Evolutionary conservation across 805 yeast genomes (phyloP).

Genomic region (Zygosaccharomyces siamensis): DNA sequence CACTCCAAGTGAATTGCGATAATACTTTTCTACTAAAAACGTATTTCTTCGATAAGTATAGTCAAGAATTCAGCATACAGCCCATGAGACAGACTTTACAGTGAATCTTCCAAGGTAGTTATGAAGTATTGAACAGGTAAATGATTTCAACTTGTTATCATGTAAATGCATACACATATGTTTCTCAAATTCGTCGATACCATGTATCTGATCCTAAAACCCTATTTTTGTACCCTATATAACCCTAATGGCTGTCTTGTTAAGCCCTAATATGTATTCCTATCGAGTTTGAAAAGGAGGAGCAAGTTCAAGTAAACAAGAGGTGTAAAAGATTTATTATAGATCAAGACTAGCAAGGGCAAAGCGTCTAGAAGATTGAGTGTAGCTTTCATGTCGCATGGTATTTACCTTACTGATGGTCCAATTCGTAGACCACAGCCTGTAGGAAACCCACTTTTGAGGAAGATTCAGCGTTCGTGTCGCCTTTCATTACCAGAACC

Average conservation of each 20-base stretch:
- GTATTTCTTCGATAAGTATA: too few species aligned
- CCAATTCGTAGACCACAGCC: slow-evolving; percentile 33
- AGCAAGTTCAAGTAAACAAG: slow-evolving; percentile 1
- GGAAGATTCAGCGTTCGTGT: slow-evolving; percentile 70
- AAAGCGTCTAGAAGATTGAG: background rate
- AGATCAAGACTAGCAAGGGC: background rate
- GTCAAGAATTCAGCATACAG: too few species aligned
- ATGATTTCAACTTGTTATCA: too few species aligned
- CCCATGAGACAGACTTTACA: too few species aligned
- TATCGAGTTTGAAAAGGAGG: slow-evolving; percentile 3
- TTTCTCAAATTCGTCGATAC: too few species aligned
- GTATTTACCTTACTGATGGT: slow-evolving; percentile 33
- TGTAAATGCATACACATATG: too few species aligned
- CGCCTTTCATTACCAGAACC: slow-evolving; percentile 80
- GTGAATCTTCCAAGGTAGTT: too few species aligned
- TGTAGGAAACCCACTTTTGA: slow-evolving; percentile 34
- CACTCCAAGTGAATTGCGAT: too few species aligned
- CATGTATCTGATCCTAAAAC: background rate
- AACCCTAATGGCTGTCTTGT: background rate
- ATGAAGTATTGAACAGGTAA: too few species aligned
- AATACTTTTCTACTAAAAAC: too few species aligned
- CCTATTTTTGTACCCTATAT: background rate
- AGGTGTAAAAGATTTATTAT: background rate
- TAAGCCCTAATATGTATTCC: background rate
- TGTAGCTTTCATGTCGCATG: slow-evolving; percentile 23